Percentiles rank a stretch among this genome's conserved stretches.
Evolutionary conservation across 352 stramenopile species (phyloP).

Genomic region (Phytopythium montanum): DNA sequence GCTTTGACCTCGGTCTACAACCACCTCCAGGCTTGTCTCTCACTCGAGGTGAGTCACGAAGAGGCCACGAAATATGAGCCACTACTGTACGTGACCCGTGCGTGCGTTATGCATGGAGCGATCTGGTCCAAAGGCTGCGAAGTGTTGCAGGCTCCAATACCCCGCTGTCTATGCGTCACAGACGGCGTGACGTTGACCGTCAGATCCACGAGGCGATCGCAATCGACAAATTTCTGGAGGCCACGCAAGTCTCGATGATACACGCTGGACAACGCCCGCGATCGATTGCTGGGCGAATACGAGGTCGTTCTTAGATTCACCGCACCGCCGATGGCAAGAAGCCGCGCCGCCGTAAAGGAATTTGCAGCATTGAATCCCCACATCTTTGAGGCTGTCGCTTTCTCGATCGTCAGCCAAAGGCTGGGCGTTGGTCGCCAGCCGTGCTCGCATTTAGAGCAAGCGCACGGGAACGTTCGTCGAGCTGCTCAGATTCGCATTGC

Average conservation of each 20-base stretch:
- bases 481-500: not conserved
- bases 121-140: not conserved
- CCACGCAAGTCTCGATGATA: not conserved
- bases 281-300: not conserved
- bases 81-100: too few relatives aligned
- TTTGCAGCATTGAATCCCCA: not conserved
- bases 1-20: not conserved
- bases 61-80: not conserved
- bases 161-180: not conserved
- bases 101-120: not conserved
- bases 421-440: not conserved
- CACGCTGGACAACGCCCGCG: not conserved
- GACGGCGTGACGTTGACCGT: not conserved
- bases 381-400: not conserved
- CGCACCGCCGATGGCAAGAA: not conserved
- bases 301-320: not conserved
- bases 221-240: too few relatives aligned
- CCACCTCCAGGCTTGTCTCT: not conserved
- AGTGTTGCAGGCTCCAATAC: not conserved
- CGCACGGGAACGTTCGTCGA: not conserved
- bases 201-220: too few relatives aligned
- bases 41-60: not conserved
- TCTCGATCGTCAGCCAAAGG: not conserved
- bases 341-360: not conserved
- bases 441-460: not conserved